A percentile compares a stretch with the other conserved stretches of the same genome.
Conservation (phyloP, 192 early-diverging fungal species). For the Thamnidium elegans region DNA sequence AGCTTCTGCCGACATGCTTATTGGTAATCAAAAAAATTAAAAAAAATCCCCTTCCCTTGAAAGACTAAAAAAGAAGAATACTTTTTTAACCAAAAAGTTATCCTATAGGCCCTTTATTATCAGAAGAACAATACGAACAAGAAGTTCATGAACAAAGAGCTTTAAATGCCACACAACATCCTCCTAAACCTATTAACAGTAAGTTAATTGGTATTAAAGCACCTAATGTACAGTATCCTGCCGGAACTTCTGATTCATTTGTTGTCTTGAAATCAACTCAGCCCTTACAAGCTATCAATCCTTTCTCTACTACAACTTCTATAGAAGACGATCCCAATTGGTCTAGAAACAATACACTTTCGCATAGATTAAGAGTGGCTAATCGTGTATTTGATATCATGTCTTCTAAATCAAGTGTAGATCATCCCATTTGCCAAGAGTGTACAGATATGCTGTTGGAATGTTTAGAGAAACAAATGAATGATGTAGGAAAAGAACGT, state of each 20-base stretch:
- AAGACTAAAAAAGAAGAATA: too few relatives aligned
- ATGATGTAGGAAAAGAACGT: constrained; percentile 67
- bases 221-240: constrained; percentile 9
- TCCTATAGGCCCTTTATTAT: constrained; percentile 14
- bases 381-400: constrained; percentile 77
- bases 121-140: constrained; percentile 29
- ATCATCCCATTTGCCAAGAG: constrained; percentile 88
- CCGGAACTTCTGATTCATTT: constrained; percentile 53
- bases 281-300: too few relatives aligned
- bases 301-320: not conserved
- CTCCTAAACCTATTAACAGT: constrained; percentile 9
- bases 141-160: not conserved
- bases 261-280: constrained; percentile 41
- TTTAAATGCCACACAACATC: not conserved
- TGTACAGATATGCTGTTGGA: constrained; percentile 81
- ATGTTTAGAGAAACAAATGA: constrained; percentile 64
- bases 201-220: constrained; percentile 13
- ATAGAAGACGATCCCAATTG: constrained; percentile 9
- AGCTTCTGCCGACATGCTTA: constrained; percentile 48
- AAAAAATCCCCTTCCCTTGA: too few relatives aligned
- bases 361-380: constrained; percentile 57
- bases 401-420: constrained; percentile 67
- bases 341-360: constrained; percentile 34
- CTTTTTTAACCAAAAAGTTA: not conserved
- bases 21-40: constrained; percentile 38